Percentiles rank a stretch among this genome's conserved stretches.
These are phyloP conservation scores for Magnaporthales sp. DNA, from an alignment of 2,329 filamentous ascomycete genomes.

Conservation along the genomic window DNA sequence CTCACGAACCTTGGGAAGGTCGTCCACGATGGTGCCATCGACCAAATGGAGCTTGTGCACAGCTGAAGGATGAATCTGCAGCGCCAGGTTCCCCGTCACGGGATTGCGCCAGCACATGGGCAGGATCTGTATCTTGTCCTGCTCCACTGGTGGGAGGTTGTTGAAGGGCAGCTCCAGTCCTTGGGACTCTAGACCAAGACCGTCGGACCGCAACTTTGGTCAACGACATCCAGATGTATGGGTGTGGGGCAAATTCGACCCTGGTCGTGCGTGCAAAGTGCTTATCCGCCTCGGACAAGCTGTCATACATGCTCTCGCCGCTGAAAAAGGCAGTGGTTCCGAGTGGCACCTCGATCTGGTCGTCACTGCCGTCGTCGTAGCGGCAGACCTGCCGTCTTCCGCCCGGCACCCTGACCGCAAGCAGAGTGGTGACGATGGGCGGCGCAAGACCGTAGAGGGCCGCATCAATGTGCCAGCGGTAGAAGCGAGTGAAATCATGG, in stretches of 20 bases:
- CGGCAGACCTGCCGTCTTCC: constrained; percentile 39
- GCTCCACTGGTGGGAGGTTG: constrained; percentile 57
- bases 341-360: constrained; percentile 59
- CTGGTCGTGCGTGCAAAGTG: constrained; percentile 57
- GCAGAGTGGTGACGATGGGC: constrained; percentile 61
- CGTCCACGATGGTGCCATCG: constrained; percentile 60
- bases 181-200: constrained; percentile 58
- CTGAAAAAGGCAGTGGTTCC: constrained; percentile 71
- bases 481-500: constrained; percentile 48
- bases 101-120: constrained; percentile 76
- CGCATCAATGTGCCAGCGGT: constrained; percentile 75
- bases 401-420: constrained; percentile 69
- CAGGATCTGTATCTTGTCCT: constrained; percentile 59
- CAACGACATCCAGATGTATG: constrained; percentile 73
- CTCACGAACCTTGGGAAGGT: constrained; percentile 56
- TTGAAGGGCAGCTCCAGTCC: constrained; percentile 43
- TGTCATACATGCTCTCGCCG: constrained; percentile 62
- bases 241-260: constrained; percentile 70
- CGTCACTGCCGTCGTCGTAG: constrained; percentile 63
- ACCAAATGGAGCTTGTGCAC: constrained; percentile 59
- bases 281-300: constrained; percentile 56
- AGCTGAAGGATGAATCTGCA: constrained; percentile 68
- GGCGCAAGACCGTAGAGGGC: constrained; percentile 69
- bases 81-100: constrained; percentile 55
- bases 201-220: constrained; percentile 59